phyloP scores from a whole-genome alignment of 1,139 yeast species.

The Lodderomyces elongisporus region DNA sequence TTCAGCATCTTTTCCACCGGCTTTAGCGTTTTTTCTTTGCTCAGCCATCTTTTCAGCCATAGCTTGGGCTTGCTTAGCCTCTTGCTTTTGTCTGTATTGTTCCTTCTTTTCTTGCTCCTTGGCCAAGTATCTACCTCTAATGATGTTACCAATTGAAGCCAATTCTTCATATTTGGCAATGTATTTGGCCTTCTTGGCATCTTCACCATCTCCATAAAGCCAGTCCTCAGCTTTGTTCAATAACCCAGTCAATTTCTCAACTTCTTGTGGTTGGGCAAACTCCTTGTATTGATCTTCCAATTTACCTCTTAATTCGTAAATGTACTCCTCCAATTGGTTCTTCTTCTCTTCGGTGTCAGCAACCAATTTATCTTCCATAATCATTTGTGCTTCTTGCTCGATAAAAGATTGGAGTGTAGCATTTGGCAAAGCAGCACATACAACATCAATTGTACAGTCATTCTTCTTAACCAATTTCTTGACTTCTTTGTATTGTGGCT shows the following conservation, averaged over 20 bases:
- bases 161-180: constrained; percentile 97
- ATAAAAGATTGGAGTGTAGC: constrained; percentile 53
- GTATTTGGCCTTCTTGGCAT: constrained; percentile 92
- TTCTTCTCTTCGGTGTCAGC: constrained; percentile 99
- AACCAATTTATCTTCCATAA: constrained; percentile 89
- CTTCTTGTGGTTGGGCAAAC: constrained; percentile 89
- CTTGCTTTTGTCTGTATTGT: constrained; percentile 80
- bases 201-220: constrained; percentile 97
- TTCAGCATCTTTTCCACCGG: constrained; percentile 35
- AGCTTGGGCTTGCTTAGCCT: constrained; percentile 80
- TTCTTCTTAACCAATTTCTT: constrained; percentile 93
- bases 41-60: constrained; percentile 91
- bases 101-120: constrained; percentile 95
- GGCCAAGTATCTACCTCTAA: constrained; percentile 90
- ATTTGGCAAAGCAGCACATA: constrained; percentile 64
- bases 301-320: constrained; percentile 95
- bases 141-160: constrained; percentile 89
- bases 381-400: constrained; percentile 81
- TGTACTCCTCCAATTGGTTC: constrained; percentile 97
- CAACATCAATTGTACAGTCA: constrained; percentile 54
- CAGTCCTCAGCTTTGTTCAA: constrained; percentile 91
- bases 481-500: constrained; percentile 85
- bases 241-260: constrained; percentile 67
- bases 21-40: constrained; percentile 46
- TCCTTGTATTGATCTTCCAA: constrained; percentile 86